A percentile compares a stretch with the other conserved stretches of the same genome.
Evolutionary conservation across 139 green algal species (phyloP).

Genomic region (Tetradesmus obliquus): DNA sequence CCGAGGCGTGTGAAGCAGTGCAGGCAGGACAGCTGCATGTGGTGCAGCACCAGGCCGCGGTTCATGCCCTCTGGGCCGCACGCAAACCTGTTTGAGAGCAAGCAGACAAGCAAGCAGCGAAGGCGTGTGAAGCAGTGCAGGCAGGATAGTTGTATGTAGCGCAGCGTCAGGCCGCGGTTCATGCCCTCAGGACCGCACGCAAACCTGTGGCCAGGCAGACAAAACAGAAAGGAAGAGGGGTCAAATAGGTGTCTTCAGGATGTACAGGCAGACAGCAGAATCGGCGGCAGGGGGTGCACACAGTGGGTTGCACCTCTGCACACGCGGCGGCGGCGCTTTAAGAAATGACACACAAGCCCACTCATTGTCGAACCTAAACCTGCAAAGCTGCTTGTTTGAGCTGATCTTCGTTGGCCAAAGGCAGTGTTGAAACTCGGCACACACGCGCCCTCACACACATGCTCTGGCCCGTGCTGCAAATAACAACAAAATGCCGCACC

Average conservation of each 20-base stretch:
- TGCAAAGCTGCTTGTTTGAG: no score
- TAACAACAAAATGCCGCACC: slow-evolving; percentile 41
- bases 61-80: neutral
- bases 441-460: no score
- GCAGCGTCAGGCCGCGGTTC: slow-evolving; percentile 62
- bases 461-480: no score
- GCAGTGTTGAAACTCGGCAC: no score
- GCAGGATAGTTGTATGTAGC: slow-evolving; percentile 87
- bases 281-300: no score
- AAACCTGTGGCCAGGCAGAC: neutral
- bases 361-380: neutral
- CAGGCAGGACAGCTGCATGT: slow-evolving; percentile 75
- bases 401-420: no score
- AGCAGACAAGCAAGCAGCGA: neutral
- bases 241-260: no score
- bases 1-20: neutral
- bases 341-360: neutral
- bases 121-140: slow-evolving; percentile 28
- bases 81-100: neutral
- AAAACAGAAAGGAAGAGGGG: neutral
- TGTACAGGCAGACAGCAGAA: no score
- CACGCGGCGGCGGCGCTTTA: no score
- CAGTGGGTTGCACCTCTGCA: no score
- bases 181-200: neutral
- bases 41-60: neutral